phyloP scores from a whole-genome alignment of 495 filamentous ascomycete species.

The Letharia lupina region DNA sequence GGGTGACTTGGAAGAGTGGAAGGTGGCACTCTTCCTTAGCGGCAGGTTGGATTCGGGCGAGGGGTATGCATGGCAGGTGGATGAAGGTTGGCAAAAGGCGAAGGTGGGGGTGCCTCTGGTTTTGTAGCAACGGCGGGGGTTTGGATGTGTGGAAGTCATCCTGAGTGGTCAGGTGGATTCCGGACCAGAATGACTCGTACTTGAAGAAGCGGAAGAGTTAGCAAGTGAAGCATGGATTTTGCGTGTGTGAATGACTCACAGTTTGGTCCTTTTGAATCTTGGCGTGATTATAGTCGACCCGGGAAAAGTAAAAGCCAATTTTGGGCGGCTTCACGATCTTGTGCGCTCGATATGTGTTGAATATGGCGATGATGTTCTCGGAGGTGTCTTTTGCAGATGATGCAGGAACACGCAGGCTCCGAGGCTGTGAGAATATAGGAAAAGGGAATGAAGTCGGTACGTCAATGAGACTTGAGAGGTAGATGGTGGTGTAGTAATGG shows the following conservation, averaged over 20 bases:
- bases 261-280: neutral
- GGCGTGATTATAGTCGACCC: conserved; percentile 5
- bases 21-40: conserved; percentile 46
- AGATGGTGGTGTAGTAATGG: conserved; percentile 6
- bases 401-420: conserved; percentile 8
- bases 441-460: neutral
- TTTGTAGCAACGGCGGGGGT: conserved; percentile 27
- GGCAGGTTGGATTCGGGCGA: conserved; percentile 20
- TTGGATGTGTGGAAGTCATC: conserved; percentile 25
- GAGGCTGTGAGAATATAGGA: neutral
- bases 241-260: conserved; percentile 21
- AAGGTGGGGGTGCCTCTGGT: conserved; percentile 17
- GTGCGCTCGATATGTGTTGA: neutral
- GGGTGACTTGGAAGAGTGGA: conserved; percentile 39
- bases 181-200: conserved; percentile 19
- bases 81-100: conserved; percentile 19
- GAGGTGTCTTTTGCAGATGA: neutral
- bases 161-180: conserved; percentile 25
- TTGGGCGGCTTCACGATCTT: neutral
- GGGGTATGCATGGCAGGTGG: conserved; percentile 6
- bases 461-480: neutral
- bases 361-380: neutral
- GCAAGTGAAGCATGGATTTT: conserved; percentile 11
- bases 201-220: conserved; percentile 13
- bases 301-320: neutral